A percentile compares a stretch with the other conserved stretches of the same genome.
Evolutionary conservation across 176 grass and related monocot genomes (phyloP).

Genomic region (Triticum timopheevii): DNA sequence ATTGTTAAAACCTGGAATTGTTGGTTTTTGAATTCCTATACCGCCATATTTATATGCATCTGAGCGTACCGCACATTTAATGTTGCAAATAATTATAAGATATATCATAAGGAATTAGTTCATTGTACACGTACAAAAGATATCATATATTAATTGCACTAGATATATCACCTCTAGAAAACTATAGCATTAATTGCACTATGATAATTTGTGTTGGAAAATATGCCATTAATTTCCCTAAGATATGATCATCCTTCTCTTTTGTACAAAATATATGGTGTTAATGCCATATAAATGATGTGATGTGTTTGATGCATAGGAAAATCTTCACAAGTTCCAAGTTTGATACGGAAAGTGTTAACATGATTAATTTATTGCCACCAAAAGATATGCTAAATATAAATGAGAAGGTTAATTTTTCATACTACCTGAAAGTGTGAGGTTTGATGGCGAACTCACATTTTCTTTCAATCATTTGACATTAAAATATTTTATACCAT

Average conservation of each 20-base stretch:
- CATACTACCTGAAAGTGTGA: no score
- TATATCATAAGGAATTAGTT: not conserved
- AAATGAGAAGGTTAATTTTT: no score
- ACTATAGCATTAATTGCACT: not conserved
- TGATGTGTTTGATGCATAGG: not conserved
- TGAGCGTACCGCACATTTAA: not conserved
- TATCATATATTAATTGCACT: not conserved
- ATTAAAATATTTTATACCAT: no score
- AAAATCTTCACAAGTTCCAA: not conserved
- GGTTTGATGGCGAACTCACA: no score
- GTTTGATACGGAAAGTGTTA: not conserved
- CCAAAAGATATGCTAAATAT: no score
- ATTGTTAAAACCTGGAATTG: not conserved
- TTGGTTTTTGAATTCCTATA: not conserved
- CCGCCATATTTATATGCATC: not conserved
- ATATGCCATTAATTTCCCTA: not conserved
- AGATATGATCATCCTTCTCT: not conserved
- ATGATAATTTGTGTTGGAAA: not conserved
- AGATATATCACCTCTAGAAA: not conserved
- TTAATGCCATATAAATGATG: not conserved
- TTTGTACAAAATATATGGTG: not conserved
- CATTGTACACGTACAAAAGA: not conserved
- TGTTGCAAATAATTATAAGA: not conserved
- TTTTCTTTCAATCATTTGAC: no score
- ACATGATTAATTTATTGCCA: not conserved